Conservation (phyloP, 495 filamentous ascomycete species). For the Baudoinia panamericana region DNA sequence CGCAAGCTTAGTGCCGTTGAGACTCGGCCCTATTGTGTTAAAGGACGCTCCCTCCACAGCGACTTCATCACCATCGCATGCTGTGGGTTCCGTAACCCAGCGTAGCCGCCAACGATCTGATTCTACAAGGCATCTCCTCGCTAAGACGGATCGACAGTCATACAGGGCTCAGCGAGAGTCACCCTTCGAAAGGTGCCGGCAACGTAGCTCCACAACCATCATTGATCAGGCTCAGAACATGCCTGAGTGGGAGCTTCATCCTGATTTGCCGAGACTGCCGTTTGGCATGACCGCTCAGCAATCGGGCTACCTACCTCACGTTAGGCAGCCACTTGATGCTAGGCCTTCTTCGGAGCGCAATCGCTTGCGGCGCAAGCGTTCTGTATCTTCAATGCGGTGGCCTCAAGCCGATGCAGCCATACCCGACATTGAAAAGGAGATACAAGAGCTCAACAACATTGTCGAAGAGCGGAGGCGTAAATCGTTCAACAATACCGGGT, state of each 20-base stretch:
- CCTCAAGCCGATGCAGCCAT: not conserved
- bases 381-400: constrained; percentile 2
- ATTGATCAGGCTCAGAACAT: no score
- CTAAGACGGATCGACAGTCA: not conserved
- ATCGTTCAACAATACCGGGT: not conserved
- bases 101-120: not conserved
- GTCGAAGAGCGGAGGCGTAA: constrained; percentile 8
- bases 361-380: constrained; percentile 8
- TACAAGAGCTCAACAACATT: constrained; percentile 17
- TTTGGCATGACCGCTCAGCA: no score
- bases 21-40: constrained; percentile 13
- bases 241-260: no score
- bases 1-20: constrained; percentile 8
- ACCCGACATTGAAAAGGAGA: constrained; percentile 6
- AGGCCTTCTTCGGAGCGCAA: constrained; percentile 9
- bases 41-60: constrained; percentile 1
- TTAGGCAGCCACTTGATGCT: no score
- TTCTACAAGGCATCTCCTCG: constrained; percentile 6
- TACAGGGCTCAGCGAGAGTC: constrained; percentile 5
- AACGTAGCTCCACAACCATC: not conserved
- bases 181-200: constrained; percentile 10
- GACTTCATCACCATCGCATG: not conserved
- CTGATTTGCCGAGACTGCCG: no score
- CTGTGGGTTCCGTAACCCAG: not conserved
- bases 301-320: no score